Percentiles rank a stretch among this genome's conserved stretches.
These are phyloP conservation scores for Acacia melanoxylon DNA, from an alignment of 306 rosid species.

Conservation along the genomic window DNA sequence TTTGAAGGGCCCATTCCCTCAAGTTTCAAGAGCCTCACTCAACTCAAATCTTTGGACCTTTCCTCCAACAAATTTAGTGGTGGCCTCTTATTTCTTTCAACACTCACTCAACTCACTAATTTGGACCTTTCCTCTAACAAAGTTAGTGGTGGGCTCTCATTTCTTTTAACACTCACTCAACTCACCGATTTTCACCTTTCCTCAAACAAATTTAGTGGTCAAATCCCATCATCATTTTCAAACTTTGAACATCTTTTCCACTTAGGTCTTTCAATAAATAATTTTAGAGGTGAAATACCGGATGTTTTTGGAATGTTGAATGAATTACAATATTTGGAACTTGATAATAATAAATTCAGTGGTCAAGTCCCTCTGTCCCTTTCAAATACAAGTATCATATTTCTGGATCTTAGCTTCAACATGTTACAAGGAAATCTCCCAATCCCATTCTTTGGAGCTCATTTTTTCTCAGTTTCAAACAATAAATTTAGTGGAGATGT, in stretches of 20 bases:
- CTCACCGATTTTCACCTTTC: background rate
- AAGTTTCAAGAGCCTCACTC: background rate
- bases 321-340: background rate
- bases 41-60: background rate
- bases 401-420: too few relatives aligned
- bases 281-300: background rate
- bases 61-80: conserved; percentile 1
- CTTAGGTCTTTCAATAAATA: background rate
- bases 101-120: background rate
- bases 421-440: too few relatives aligned
- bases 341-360: conserved; percentile 35
- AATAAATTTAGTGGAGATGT: too few relatives aligned
- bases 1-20: background rate
- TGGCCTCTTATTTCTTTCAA: conserved; percentile 4
- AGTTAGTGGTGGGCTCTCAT: too few relatives aligned
- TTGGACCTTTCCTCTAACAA: too few relatives aligned
- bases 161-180: background rate
- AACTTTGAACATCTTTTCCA: fast-evolving
- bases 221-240: background rate
- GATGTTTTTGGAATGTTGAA: background rate
- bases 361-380: conserved; percentile 32
- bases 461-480: too few relatives aligned
- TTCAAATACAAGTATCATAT: too few relatives aligned
- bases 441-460: too few relatives aligned
- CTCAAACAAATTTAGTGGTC: background rate